Evolutionary conservation across 1,284 basidiomycete genomes (phyloP).

Genomic region (Leccinum proliferum): DNA sequence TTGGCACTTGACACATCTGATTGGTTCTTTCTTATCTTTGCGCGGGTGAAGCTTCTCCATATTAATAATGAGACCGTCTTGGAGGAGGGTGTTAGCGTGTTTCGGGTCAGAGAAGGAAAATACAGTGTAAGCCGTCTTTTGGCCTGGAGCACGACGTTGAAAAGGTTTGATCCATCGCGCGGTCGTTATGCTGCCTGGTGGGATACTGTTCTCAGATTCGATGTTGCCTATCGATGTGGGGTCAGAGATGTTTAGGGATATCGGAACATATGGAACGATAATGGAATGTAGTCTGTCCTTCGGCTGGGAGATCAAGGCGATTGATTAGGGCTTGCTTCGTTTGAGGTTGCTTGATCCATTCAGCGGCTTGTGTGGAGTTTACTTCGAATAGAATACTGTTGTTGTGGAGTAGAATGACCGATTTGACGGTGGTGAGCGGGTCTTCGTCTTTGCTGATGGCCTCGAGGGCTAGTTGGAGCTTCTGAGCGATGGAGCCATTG

Average conservation of each 20-base stretch:
- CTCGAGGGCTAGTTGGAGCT: background rate
- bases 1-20: background rate
- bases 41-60: background rate
- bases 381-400: too few species aligned
- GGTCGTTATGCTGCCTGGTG: accelerated
- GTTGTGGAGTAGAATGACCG: too few species aligned
- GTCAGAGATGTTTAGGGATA: too few species aligned
- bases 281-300: too few species aligned
- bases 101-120: background rate
- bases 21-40: background rate
- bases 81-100: background rate
- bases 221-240: too few species aligned
- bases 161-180: background rate
- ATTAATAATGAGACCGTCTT: background rate
- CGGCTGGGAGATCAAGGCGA: too few species aligned
- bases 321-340: too few species aligned
- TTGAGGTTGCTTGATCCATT: too few species aligned
- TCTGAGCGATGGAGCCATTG: background rate
- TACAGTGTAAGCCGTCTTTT: background rate
- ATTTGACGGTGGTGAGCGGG: too few species aligned
- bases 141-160: accelerated
- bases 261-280: too few species aligned
- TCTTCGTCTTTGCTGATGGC: background rate
- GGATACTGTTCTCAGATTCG: too few species aligned
- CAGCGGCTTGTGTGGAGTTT: too few species aligned